Evolutionary conservation across 2,329 filamentous ascomycete species (phyloP), one percentile per base, ranked within the genome.

Genomic region (Fonsecaea pedrosoi): DNA sequence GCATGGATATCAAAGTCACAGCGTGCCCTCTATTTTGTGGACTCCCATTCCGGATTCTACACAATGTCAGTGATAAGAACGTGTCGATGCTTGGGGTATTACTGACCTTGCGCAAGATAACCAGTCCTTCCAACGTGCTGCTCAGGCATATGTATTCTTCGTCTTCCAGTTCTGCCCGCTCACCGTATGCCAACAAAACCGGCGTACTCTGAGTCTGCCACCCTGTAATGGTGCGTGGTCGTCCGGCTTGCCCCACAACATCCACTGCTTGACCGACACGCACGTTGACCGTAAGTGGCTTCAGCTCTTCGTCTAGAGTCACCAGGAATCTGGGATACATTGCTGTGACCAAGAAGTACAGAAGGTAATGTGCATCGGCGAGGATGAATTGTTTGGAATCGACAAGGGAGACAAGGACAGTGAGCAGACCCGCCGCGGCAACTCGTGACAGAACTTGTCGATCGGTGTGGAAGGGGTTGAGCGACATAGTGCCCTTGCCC

Each of bases 131-230:
- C 69, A 99, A 85, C 61, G 90, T 96, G 82, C 89, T 95, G 78
- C 90, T 96, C 76, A 99, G 82, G 79, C 91, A 92, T 71, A 98
- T 90, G 78, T 98, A 99, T 82, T 99, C 90, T 82, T 99, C 95
- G 75, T 99, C 95, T 80, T 99, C 95, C 59, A 99, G 83, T 83
- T 99, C 95, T 9, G 95, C 95, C 74, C 96, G 87, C 84, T 99
- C 95, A 35, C 96, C 95, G 76, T 97, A 90, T n/a, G 92, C 90
- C 74, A 99, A 83, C 66, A 99, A 84, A 55, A 99, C 95, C 0
- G 95, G 95, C n/a, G 95, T 99, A 82, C 92, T 97, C 84, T 99
- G 95, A 72, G 95, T 99, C 82, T 99, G 95, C 95, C 95, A 99
- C 61, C 95, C 95, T 9, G 95, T 99, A 75, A 99, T 99, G 1